phyloP scores from a whole-genome alignment of 257 asterid genomes.

The Ophiorrhiza pumila region DNA sequence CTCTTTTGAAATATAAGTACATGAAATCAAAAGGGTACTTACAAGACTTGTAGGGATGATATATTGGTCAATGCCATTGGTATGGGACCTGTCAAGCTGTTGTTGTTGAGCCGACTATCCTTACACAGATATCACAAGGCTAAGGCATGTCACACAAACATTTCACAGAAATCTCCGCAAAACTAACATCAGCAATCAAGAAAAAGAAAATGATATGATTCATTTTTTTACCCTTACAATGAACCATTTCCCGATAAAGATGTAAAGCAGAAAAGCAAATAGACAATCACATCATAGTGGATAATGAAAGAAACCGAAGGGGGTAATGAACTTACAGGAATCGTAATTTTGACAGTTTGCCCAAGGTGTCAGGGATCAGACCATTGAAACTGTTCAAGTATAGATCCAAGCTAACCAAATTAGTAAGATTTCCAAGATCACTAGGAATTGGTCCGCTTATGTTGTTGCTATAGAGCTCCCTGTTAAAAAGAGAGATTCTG shows the following conservation, averaged over 20 bases:
- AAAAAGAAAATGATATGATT: neutral
- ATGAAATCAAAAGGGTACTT: conserved; percentile 36
- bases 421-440: conserved; percentile 92
- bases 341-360: conserved; percentile 78
- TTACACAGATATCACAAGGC: conserved; percentile 37
- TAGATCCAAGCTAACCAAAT: conserved; percentile 98
- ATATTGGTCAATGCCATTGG: conserved; percentile 79
- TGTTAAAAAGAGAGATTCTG: conserved; percentile 25
- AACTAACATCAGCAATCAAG: neutral
- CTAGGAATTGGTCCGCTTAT: conserved; percentile 80
- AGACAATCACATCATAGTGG: neutral
- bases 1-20: neutral
- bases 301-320: neutral
- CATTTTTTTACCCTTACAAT: too few relatives aligned
- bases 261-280: neutral
- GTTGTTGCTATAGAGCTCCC: conserved; percentile 96
- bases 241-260: neutral
- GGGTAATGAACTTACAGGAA: conserved; percentile 71
- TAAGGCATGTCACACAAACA: conserved; percentile 17
- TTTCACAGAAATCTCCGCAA: neutral
- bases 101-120: conserved; percentile 92
- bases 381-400: conserved; percentile 86
- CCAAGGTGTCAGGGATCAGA: conserved; percentile 84
- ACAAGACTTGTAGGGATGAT: conserved; percentile 90
- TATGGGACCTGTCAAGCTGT: conserved; percentile 76